A percentile compares a stretch with the other conserved stretches of the same genome.
Conservation (phyloP, 1,284 basidiomycete genomes). For the Heliocybe sulcata region DNA sequence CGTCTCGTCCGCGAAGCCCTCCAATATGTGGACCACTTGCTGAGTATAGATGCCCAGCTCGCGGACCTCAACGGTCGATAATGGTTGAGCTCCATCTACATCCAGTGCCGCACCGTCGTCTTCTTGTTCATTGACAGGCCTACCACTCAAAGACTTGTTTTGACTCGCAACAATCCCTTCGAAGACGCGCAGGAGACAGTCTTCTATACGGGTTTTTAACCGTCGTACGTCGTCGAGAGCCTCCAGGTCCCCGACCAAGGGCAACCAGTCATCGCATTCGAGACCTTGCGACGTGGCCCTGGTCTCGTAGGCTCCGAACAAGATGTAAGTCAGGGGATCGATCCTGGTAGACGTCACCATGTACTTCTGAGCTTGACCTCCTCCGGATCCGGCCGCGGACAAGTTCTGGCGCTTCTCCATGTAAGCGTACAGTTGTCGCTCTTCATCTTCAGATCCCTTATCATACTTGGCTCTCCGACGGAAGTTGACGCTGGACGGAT, state of each 20-base stretch:
- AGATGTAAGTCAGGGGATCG: constrained; percentile 86
- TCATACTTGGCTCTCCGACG: constrained; percentile 32
- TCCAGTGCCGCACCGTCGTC: constrained; percentile 62
- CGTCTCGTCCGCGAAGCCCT: constrained; percentile 58
- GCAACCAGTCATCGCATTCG: constrained; percentile 90
- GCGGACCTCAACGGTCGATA: constrained; percentile 55
- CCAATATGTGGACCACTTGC: constrained; percentile 67
- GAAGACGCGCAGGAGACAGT: constrained; percentile 86
- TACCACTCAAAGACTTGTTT: constrained; percentile 21
- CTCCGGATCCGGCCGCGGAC: constrained; percentile 31
- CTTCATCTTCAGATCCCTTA: not conserved
- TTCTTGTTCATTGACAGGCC: constrained; percentile 38
- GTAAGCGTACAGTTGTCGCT: constrained; percentile 76
- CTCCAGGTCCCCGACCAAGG: constrained; percentile 73
- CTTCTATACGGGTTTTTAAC: constrained; percentile 80
- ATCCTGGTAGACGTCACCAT: constrained; percentile 81
- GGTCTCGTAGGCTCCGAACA: constrained; percentile 86
- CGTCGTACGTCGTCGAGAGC: constrained; percentile 80
- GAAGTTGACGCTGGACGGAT: constrained; percentile 85
- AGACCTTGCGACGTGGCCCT: constrained; percentile 62
- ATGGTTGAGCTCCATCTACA: constrained; percentile 29
- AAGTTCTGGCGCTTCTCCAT: constrained; percentile 82
- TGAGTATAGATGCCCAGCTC: constrained; percentile 72
- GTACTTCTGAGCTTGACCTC: constrained; percentile 47
- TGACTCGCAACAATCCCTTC: constrained; percentile 66